These are phyloP conservation scores for Begonia masoniana DNA, from an alignment of 306 rosid species.

Conservation along the genomic window DNA sequence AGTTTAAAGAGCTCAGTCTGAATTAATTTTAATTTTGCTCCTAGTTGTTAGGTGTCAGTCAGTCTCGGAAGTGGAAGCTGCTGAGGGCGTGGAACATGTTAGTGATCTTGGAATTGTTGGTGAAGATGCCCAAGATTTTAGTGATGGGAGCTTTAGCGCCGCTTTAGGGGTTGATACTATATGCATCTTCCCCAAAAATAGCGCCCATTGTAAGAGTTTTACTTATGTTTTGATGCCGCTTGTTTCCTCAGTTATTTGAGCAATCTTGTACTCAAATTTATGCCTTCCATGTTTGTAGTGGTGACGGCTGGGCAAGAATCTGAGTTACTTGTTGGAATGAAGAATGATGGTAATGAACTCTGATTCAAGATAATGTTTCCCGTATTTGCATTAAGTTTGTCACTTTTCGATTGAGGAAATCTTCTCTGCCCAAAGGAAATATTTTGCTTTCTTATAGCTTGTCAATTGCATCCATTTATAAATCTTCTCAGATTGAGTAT, in stretches of 20 bases:
- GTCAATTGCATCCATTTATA: too few species aligned
- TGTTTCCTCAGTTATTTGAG: neutral
- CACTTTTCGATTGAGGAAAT: too few species aligned
- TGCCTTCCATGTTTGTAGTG: conserved; percentile 36
- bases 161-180: conserved; percentile 76
- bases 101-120: conserved; percentile 68
- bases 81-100: conserved; percentile 42
- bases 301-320: conserved; percentile 81
- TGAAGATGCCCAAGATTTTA: conserved; percentile 60
- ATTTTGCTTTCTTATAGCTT: too few species aligned
- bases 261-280: neutral
- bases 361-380: too few species aligned
- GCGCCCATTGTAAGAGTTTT: conserved; percentile 40
- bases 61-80: conserved; percentile 31
- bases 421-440: too few species aligned
- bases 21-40: neutral
- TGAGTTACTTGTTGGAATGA: conserved; percentile 69
- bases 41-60: conserved; percentile 67
- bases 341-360: conserved; percentile 61
- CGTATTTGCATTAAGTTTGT: too few species aligned
- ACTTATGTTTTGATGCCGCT: neutral
- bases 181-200: conserved; percentile 64
- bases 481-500: too few species aligned
- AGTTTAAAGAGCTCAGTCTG: neutral
- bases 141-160: conserved; percentile 39